Evolutionary conservation across 2,329 filamentous ascomycete genomes (phyloP).

Genomic region (Colletotrichum orchidophilum): DNA sequence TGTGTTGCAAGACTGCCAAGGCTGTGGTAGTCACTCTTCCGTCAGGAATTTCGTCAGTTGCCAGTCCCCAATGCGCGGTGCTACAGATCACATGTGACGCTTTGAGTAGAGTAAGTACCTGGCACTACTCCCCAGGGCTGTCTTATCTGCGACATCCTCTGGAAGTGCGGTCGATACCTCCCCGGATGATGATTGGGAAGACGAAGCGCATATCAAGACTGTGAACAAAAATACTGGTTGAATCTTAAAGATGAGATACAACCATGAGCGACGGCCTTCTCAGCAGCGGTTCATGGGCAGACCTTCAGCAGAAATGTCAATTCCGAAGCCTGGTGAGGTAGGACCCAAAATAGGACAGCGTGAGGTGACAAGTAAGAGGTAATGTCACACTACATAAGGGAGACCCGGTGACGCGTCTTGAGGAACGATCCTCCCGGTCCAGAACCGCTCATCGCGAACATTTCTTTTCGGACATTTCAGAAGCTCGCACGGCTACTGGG

Average conservation of each 20-base stretch:
- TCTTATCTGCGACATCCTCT: background rate
- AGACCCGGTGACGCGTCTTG: background rate
- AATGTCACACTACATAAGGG: background rate
- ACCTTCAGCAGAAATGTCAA: background rate
- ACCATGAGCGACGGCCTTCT: background rate
- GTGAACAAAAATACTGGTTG: background rate
- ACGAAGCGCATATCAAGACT: background rate
- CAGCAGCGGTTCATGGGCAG: background rate
- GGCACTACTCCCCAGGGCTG: background rate
- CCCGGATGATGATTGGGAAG: background rate
- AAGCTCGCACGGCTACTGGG: background rate
- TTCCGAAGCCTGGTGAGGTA: background rate
- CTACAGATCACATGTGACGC: background rate
- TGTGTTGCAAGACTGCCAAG: background rate
- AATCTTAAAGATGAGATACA: background rate
- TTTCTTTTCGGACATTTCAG: background rate
- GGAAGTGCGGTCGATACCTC: background rate
- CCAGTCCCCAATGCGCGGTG: background rate
- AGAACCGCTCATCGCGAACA: background rate
- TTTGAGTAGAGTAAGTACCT: too few relatives aligned
- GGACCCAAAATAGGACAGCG: too few relatives aligned
- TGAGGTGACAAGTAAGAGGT: background rate
- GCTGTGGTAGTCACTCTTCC: background rate
- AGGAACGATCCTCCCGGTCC: background rate
- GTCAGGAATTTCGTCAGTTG: background rate